Evolutionary conservation across 2,329 filamentous ascomycete species (phyloP).

Genomic region (Fusarium goolgardi): DNA sequence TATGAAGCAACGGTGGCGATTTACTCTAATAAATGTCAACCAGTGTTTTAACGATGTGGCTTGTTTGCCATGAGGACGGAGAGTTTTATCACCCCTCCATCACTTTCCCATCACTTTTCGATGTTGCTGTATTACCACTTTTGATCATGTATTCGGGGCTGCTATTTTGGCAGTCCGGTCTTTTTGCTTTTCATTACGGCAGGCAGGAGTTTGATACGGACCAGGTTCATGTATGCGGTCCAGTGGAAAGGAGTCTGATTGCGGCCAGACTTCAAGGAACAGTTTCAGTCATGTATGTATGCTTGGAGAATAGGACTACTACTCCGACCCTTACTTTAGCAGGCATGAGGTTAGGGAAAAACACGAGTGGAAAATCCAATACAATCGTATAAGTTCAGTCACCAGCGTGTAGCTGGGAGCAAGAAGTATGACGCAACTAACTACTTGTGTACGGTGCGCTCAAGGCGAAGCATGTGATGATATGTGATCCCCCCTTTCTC

Average conservation of each 20-base stretch:
- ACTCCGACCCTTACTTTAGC: slow-evolving; percentile 14
- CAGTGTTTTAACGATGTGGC: slow-evolving; percentile 7
- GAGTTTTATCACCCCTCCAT: background rate
- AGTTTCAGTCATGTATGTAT: slow-evolving; percentile 31
- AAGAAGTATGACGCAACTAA: background rate
- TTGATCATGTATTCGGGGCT: slow-evolving; percentile 24
- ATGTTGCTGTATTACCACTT: slow-evolving; percentile 42
- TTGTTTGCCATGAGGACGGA: slow-evolving; percentile 6
- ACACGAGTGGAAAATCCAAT: slow-evolving; percentile 31
- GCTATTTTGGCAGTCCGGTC: slow-evolving; percentile 18
- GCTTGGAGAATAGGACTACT: slow-evolving; percentile 6
- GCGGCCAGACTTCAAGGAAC: slow-evolving; percentile 32
- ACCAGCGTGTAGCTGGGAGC: background rate
- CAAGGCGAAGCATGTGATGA: background rate
- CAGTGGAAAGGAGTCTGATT: slow-evolving; percentile 40
- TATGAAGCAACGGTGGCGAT: slow-evolving; percentile 29
- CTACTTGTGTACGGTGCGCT: background rate
- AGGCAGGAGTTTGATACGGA: slow-evolving; percentile 45
- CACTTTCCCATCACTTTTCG: slow-evolving; percentile 6
- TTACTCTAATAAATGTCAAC: background rate
- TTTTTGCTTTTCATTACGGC: slow-evolving; percentile 29
- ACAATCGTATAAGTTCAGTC: slow-evolving; percentile 23
- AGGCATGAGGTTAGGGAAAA: slow-evolving; percentile 19
- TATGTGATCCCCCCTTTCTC: background rate
- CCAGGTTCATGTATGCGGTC: slow-evolving; percentile 34